Percentiles rank a stretch among this genome's conserved stretches.
phyloP scores from a whole-genome alignment of 116 monocot species.

The Zostera marina region DNA sequence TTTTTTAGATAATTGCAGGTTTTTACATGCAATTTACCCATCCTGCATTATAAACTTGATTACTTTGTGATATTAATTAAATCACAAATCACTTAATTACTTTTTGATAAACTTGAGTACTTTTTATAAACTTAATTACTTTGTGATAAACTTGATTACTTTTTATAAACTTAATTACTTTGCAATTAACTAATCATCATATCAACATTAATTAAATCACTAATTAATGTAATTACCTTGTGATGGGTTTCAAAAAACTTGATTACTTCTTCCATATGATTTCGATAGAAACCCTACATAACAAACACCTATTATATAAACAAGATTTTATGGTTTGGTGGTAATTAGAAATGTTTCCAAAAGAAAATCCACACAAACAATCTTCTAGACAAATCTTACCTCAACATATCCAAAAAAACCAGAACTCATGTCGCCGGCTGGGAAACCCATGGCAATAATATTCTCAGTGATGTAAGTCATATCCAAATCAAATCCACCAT shows the following conservation, averaged over 20 bases:
- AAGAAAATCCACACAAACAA: no score
- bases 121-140: no score
- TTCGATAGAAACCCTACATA: conserved; percentile 86
- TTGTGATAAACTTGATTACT: no score
- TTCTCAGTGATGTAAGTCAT: conserved; percentile 99
- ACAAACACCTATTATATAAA: not conserved
- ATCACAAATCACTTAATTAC: no score
- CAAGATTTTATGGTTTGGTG: not conserved
- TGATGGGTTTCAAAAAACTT: conserved; percentile 94
- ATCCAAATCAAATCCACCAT: conserved; percentile 98
- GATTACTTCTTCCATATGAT: conserved; percentile 99
- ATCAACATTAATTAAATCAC: not conserved
- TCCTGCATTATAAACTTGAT: no score
- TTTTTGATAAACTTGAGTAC: no score
- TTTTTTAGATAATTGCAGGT: no score
- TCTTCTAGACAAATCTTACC: conserved; percentile 20
- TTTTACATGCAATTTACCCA: no score
- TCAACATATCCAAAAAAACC: conserved; percentile 98
- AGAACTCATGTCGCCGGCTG: conserved; percentile 97
- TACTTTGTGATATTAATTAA: no score
- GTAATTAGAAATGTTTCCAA: not conserved
- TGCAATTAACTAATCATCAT: not conserved
- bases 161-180: no score
- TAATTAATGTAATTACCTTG: conserved; percentile 34
- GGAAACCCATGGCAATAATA: conserved; percentile 99